Conservation (phyloP, 345 rosid species). For the Cardamine chenopodiifolia region DNA sequence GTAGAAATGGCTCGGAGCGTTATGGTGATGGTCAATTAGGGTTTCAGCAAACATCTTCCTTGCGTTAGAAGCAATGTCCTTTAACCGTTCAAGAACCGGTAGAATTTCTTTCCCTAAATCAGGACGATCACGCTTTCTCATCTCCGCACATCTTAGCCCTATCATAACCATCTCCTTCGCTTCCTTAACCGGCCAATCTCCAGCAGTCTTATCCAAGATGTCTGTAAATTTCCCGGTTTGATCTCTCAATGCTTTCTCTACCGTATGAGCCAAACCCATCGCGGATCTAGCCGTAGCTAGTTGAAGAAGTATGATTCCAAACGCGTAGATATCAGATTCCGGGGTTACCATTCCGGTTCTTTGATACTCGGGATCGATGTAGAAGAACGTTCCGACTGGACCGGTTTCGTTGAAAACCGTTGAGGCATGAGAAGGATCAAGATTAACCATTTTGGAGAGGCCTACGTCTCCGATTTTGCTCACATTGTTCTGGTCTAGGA, state of each 20-base stretch:
- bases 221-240: conserved; percentile 49
- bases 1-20: conserved; percentile 68
- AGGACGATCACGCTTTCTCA: conserved; percentile 78
- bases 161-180: conserved; percentile 62
- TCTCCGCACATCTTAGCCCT: conserved; percentile 77
- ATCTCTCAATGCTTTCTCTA: conserved; percentile 71
- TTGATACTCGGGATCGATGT: conserved; percentile 92
- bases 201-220: conserved; percentile 70
- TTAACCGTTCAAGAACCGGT: conserved; percentile 70
- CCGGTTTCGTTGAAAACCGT: conserved; percentile 57
- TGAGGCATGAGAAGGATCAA: conserved; percentile 49
- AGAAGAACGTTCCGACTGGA: conserved; percentile 81
- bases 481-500: conserved; percentile 71
- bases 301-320: conserved; percentile 81
- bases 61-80: conserved; percentile 52
- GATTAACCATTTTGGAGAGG: conserved; percentile 60
- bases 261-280: conserved; percentile 59
- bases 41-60: conserved; percentile 24
- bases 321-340: conserved; percentile 80
- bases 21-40: conserved; percentile 7
- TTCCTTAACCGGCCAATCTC: conserved; percentile 79
- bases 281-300: conserved; percentile 73
- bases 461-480: conserved; percentile 97
- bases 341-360: conserved; percentile 74
- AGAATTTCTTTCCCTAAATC: conserved; percentile 61